Conservation (phyloP, 768 basidiomycete genomes). For the Floccularia luteovirens region DNA sequence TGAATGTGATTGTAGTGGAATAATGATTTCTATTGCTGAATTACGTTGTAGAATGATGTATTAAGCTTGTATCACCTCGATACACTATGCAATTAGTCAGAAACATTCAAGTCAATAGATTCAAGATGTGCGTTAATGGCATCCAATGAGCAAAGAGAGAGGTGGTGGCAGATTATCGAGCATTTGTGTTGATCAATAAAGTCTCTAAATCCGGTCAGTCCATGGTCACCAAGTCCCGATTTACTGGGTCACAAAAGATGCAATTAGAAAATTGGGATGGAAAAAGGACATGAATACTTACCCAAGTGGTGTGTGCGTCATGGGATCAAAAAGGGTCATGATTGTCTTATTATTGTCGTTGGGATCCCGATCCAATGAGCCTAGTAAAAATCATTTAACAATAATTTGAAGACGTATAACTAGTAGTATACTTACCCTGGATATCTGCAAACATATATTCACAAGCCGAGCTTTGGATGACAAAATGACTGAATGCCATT, state of each 20-base stretch:
- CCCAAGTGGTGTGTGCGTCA: not conserved
- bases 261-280: not conserved
- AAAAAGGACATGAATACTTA: not conserved
- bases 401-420: not conserved
- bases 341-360: not conserved
- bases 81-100: too few species aligned
- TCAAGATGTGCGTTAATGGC: too few species aligned
- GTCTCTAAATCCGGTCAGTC: not conserved
- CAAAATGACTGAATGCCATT: not conserved
- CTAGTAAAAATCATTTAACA: not conserved
- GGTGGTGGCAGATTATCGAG: too few species aligned
- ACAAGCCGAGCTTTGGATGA: not conserved
- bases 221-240: not conserved
- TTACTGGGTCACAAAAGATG: not conserved
- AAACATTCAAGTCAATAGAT: too few species aligned
- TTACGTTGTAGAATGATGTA: too few species aligned
- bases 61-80: too few species aligned
- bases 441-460: not conserved
- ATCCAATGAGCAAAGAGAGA: too few species aligned
- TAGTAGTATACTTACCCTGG: not conserved
- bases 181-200: not conserved
- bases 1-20: too few species aligned
- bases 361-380: not conserved
- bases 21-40: too few species aligned
- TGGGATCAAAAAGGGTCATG: not conserved